A percentile compares a stretch with the other conserved stretches of the same genome.
phyloP scores from a whole-genome alignment of 2,329 filamentous ascomycete genomes.

The Xylariaceae sp. region DNA sequence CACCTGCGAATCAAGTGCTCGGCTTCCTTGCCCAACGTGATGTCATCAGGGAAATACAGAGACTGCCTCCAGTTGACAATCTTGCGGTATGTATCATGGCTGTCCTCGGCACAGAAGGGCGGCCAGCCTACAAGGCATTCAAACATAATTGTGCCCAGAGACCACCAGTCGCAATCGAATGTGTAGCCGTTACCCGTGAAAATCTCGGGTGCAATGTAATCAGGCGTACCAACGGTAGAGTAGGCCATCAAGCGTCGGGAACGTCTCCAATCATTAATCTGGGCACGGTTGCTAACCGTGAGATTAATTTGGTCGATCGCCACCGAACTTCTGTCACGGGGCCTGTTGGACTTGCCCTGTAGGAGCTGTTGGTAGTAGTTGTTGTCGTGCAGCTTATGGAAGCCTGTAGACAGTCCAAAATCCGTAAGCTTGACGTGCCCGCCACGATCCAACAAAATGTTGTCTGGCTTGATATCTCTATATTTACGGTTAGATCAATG shows the following conservation, averaged over 20 bases:
- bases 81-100: conserved; percentile 97
- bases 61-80: conserved; percentile 98
- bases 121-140: conserved; percentile 98
- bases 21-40: conserved; percentile 80
- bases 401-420: conserved; percentile 95
- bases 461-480: conserved; percentile 97
- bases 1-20: conserved; percentile 91
- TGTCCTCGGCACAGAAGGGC: conserved; percentile 96
- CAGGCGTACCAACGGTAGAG: conserved; percentile 94
- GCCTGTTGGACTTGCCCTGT: conserved; percentile 69
- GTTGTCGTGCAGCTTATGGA: conserved; percentile 96
- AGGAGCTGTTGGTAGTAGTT: conserved; percentile 97
- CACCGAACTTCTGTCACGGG: conserved; percentile 84
- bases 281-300: conserved; percentile 93
- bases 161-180: conserved; percentile 99
- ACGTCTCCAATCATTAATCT: conserved; percentile 98
- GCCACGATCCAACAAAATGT: conserved; percentile 90
- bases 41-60: conserved; percentile 93
- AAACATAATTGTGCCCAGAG: conserved; percentile 98
- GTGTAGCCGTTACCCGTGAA: conserved; percentile 96
- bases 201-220: conserved; percentile 98
- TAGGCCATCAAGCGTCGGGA: conserved; percentile 95
- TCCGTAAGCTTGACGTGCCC: conserved; percentile 98
- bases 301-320: conserved; percentile 97
- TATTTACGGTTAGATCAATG: conserved; percentile 49